Conservation (phyloP, 805 yeast genomes). For the Kregervanrija delftensis region DNA sequence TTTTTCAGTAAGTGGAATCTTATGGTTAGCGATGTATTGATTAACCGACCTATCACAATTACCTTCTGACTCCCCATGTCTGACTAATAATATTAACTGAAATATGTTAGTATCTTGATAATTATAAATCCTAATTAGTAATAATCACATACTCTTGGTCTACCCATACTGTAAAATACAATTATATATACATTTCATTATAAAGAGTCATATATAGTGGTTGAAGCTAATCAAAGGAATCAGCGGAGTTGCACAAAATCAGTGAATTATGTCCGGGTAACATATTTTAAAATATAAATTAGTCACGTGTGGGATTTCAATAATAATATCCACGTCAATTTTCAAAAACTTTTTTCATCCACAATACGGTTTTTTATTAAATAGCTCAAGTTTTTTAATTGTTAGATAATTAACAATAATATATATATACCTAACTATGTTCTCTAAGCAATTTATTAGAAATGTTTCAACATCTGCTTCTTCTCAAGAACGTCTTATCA, state of each 20-base stretch:
- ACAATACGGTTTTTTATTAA: no score
- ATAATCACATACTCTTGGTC: slow-evolving; percentile 33
- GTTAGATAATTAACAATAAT: neutral
- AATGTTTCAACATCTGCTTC: neutral
- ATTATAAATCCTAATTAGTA: neutral
- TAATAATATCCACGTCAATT: no score
- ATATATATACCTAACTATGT: no score
- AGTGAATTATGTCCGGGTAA: no score
- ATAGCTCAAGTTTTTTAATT: neutral
- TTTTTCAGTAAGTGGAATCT: slow-evolving; percentile 59
- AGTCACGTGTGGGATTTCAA: no score
- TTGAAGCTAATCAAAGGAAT: no score
- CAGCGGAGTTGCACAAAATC: no score
- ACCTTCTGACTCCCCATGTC: slow-evolving; percentile 93
- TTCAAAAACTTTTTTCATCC: no score
- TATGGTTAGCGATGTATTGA: slow-evolving; percentile 71
- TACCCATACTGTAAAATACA: slow-evolving; percentile 24
- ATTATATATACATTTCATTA: no score
- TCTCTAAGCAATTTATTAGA: no score
- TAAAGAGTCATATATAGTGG: no score
- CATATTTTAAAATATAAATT: no score
- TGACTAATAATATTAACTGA: slow-evolving; percentile 60
- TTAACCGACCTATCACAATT: slow-evolving; percentile 82
- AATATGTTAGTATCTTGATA: slow-evolving; percentile 12
- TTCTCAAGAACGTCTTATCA: slow-evolving; percentile 10